Evolutionary conservation across 495 filamentous ascomycete species (phyloP).

Genomic region (Neohortaea acidophila): DNA sequence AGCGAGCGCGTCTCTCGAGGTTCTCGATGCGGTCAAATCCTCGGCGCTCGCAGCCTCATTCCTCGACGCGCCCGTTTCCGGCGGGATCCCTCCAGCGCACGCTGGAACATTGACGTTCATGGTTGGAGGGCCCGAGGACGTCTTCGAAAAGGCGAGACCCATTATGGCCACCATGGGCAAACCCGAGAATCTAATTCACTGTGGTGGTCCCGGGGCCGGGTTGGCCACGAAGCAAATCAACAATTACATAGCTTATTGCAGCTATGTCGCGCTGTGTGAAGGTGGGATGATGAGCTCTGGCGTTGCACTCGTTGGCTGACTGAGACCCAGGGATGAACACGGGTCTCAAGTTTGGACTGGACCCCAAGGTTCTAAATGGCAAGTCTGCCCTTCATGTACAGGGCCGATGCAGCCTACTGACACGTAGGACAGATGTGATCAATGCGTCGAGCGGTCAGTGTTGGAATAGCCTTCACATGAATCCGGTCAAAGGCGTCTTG

Average conservation of each 20-base stretch:
- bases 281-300: too few relatives aligned
- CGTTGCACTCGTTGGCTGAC: not conserved
- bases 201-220: not conserved
- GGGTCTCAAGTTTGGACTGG: conserved; percentile 1
- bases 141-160: conserved; percentile 3
- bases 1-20: not conserved
- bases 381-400: not conserved
- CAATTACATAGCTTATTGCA: conserved; percentile 3
- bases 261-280: conserved; percentile 3
- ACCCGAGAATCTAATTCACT: conserved; percentile 1
- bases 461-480: conserved; percentile 2
- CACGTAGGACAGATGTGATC: conserved; percentile 2
- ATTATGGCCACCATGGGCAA: conserved; percentile 3
- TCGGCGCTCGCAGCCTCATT: not conserved
- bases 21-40: not conserved
- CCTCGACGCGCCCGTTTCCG: conserved; percentile 1
- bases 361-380: conserved; percentile 1
- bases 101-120: conserved; percentile 2
- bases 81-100: conserved; percentile 1
- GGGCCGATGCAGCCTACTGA: not conserved
- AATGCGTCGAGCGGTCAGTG: conserved; percentile 1
- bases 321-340: conserved; percentile 1
- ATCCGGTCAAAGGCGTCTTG: not conserved
- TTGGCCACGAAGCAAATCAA: conserved; percentile 2
- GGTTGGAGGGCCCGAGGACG: conserved; percentile 1